Percentiles rank a stretch among this genome's conserved stretches.
These are phyloP conservation scores for Puccinia horiana DNA, from an alignment of 1,284 basidiomycete genomes.

Conservation along the genomic window DNA sequence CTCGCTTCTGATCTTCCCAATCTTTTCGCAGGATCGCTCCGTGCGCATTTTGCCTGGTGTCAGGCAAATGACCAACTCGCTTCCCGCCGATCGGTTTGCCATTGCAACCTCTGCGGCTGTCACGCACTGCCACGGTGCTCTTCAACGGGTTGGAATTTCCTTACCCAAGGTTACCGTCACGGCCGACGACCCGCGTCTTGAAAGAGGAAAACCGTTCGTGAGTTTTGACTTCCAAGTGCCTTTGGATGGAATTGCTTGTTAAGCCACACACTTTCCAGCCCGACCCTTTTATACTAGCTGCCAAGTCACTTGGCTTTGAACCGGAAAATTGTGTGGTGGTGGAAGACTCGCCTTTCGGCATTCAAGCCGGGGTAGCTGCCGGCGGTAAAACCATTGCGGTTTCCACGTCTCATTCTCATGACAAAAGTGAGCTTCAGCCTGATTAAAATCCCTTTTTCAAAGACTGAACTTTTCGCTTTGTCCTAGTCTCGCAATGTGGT, in stretches of 20 bases:
- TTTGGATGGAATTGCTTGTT: background rate
- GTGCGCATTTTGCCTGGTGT: constrained; percentile 76
- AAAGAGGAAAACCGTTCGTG: constrained; percentile 57
- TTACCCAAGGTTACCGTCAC: constrained; percentile 74
- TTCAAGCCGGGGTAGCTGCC: constrained; percentile 70
- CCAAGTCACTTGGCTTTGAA: constrained; percentile 68
- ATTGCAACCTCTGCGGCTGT: constrained; percentile 76
- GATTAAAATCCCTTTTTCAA: background rate
- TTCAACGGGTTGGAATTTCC: constrained; percentile 71
- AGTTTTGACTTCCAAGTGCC: constrained; percentile 50
- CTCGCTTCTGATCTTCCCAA: background rate
- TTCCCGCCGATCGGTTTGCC: constrained; percentile 70
- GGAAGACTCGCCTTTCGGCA: constrained; percentile 59
- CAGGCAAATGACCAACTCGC: constrained; percentile 68
- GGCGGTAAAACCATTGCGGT: constrained; percentile 75
- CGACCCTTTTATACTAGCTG: constrained; percentile 74
- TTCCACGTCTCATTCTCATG: constrained; percentile 64
- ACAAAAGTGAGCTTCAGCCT: constrained; percentile 34
- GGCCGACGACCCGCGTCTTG: constrained; percentile 68
- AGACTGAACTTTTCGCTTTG: background rate
- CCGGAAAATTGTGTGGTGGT: constrained; percentile 66
- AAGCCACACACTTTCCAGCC: constrained; percentile 60
- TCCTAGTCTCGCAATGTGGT: constrained; percentile 36
- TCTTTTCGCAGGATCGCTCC: constrained; percentile 51
- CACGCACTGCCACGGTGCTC: constrained; percentile 70